These are phyloP conservation scores for Aspergillus coremiiformis DNA, from an alignment of 495 filamentous ascomycete genomes.

Conservation along the genomic window DNA sequence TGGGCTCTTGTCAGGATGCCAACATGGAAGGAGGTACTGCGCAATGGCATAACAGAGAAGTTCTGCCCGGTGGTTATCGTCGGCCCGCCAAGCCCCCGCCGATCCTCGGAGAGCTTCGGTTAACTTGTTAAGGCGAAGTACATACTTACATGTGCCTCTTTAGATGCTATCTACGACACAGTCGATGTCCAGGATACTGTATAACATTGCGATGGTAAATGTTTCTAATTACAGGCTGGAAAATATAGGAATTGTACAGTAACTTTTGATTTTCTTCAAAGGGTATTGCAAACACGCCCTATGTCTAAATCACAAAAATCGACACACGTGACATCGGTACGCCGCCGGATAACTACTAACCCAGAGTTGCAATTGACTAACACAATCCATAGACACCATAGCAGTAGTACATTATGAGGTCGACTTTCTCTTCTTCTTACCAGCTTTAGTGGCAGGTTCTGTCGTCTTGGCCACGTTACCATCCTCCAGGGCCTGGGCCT, in stretches of 20 bases:
- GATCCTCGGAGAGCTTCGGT: constrained; percentile 38
- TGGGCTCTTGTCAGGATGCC: constrained; percentile 25
- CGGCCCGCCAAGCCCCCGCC: constrained; percentile 24
- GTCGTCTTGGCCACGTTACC: constrained; percentile 13
- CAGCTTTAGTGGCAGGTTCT: constrained; percentile 13
- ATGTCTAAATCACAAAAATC: constrained; percentile 15
- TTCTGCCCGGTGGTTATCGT: constrained; percentile 12
- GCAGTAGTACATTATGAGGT: constrained; percentile 27
- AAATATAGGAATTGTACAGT: not conserved
- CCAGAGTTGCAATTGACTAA: constrained; percentile 7
- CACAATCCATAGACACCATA: constrained; percentile 13
- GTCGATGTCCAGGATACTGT: not conserved
- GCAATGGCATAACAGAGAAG: not conserved
- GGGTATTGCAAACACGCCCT: constrained; percentile 12
- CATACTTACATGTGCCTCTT: constrained; percentile 1
- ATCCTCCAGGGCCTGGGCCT: constrained; percentile 41
- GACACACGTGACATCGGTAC: constrained; percentile 33
- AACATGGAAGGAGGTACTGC: constrained; percentile 16
- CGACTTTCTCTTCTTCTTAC: constrained; percentile 42
- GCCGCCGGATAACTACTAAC: constrained; percentile 20
- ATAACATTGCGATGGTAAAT: not conserved
- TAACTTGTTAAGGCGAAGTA: constrained; percentile 23
- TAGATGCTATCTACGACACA: not conserved
- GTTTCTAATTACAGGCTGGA: not conserved
- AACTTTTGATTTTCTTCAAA: constrained; percentile 8